Evolutionary conservation across 2,329 filamentous ascomycete species (phyloP).

Genomic region (Metarhizium rileyi): DNA sequence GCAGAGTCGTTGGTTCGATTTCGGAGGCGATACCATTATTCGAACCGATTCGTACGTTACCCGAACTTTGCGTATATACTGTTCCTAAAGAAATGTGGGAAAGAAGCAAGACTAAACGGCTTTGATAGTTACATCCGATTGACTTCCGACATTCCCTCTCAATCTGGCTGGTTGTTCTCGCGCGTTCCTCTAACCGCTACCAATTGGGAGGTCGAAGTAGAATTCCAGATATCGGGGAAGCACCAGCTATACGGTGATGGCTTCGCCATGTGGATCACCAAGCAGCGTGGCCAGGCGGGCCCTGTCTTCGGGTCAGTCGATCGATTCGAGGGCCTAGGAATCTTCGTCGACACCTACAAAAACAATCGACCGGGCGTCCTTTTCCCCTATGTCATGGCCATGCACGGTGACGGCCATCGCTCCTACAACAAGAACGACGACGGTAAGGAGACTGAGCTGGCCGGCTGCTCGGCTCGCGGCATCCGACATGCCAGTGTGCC

Average conservation of each 20-base stretch:
- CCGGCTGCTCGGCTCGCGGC: slow-evolving; percentile 88
- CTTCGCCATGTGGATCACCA: slow-evolving; percentile 96
- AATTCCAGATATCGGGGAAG: slow-evolving; percentile 86
- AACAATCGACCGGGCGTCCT: slow-evolving; percentile 94
- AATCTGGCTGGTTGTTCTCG: slow-evolving; percentile 89
- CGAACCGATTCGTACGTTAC: slow-evolving; percentile 54
- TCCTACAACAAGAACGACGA: slow-evolving; percentile 89
- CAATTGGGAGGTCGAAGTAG: slow-evolving; percentile 96
- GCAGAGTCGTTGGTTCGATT: slow-evolving; percentile 98
- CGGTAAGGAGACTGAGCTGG: slow-evolving; percentile 85
- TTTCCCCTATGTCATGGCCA: slow-evolving; percentile 97
- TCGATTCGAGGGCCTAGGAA: slow-evolving; percentile 83
- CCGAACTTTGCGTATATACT: background rate
- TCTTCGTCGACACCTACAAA: slow-evolving; percentile 99
- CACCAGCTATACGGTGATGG: slow-evolving; percentile 91
- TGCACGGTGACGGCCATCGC: slow-evolving; percentile 87
- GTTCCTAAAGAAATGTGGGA: background rate
- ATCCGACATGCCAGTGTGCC: slow-evolving; percentile 71
- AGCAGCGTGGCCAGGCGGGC: slow-evolving; percentile 72
- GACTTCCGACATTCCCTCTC: slow-evolving; percentile 81
- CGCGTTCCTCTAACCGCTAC: slow-evolving; percentile 90
- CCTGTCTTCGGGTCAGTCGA: slow-evolving; percentile 83
- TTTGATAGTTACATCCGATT: slow-evolving; percentile 73
- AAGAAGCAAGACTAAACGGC: background rate
- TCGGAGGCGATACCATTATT: slow-evolving; percentile 89